Evolutionary conservation across 371 early-diverging fungal genomes (phyloP), one percentile per base, ranked within the genome.

Genomic region (Homolaphlyctis polyrhiza): DNA sequence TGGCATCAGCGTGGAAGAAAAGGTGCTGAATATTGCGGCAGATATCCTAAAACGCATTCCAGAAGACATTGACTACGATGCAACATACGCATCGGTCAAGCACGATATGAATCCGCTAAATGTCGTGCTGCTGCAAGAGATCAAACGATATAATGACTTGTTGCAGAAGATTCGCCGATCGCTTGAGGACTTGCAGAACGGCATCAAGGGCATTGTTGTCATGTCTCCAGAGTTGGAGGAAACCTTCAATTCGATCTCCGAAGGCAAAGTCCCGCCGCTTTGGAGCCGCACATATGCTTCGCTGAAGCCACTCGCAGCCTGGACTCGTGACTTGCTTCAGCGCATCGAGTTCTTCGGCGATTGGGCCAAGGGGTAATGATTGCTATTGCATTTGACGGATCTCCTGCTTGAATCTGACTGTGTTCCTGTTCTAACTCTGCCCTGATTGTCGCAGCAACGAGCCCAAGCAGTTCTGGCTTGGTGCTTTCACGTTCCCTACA

Each of bases 191-290:
- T 52, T 84, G 25, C 77, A 83, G 49, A 78, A 83, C 23, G 83
- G 79, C 0, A 65, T 84, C 50, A 79, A 79, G 64, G 85, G 85
- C 16, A 70, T 81, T 8, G 79, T 82, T 28, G 73, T 84, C 23
- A 83, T 84, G 85, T 75, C 85, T 1, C 61, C 82, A 1, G 83
- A 79, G 54, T 61, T 84, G 34, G 85, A 84, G 58, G 80, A 78
- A 54, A 74, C 71, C 1, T 72, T 76, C 68, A 66, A 50, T 23
- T 64, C 63, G 23, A 70, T 84, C 21, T 73, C 65, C 23, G 78
- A 77, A 21, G 76, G 77, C 1, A 65, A 69, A 57, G 82, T 84
- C 5, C 85, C 85, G 29, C 72, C 68, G 3, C 21, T 61, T 29
- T 84, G 85, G 85, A 62, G 69, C 27, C 73, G 72, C 47, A 67